Evolutionary conservation across 805 yeast species (phyloP).

Genomic region (Ogataea salicorniae): DNA sequence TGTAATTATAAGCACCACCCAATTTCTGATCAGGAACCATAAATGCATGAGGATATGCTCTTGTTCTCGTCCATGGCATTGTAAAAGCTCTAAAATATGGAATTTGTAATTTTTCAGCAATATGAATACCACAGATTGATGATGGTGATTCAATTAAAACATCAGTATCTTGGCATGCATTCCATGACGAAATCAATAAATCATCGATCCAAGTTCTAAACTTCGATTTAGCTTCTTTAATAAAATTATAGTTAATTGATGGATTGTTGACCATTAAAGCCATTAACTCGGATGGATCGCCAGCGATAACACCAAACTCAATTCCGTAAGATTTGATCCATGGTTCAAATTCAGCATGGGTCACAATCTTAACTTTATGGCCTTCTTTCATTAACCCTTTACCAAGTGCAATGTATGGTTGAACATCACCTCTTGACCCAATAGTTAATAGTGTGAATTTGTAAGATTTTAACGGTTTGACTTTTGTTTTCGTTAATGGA

Average conservation of each 20-base stretch:
- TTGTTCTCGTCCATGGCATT: slow-evolving; percentile 97
- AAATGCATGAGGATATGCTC: slow-evolving; percentile 96
- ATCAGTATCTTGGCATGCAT: slow-evolving; percentile 79
- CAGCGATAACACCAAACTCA: slow-evolving; percentile 72
- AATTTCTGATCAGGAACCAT: slow-evolving; percentile 89
- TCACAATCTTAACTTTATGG: slow-evolving; percentile 76
- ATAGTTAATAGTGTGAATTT: slow-evolving; percentile 74
- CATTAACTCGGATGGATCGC: slow-evolving; percentile 91
- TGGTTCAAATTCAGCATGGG: slow-evolving; percentile 74
- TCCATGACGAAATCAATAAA: slow-evolving; percentile 70
- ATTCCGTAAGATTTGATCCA: slow-evolving; percentile 71
- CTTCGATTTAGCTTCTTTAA: slow-evolving; percentile 75
- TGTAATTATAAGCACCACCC: slow-evolving; percentile 88
- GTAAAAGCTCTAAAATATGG: slow-evolving; percentile 95
- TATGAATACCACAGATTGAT: slow-evolving; percentile 92
- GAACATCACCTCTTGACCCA: slow-evolving; percentile 96
- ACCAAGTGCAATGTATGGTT: slow-evolving; percentile 90
- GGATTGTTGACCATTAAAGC: slow-evolving; percentile 89
- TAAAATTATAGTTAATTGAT: slow-evolving; percentile 72
- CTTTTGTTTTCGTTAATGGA: slow-evolving; percentile 35
- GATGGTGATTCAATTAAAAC: slow-evolving; percentile 92
- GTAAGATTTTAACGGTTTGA: slow-evolving; percentile 49
- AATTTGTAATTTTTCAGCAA: slow-evolving; percentile 85
- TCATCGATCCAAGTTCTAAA: slow-evolving; percentile 83
- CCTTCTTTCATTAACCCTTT: slow-evolving; percentile 76